These are phyloP conservation scores for Candida insectalens DNA, from an alignment of 805 yeast species.

Conservation along the genomic window DNA sequence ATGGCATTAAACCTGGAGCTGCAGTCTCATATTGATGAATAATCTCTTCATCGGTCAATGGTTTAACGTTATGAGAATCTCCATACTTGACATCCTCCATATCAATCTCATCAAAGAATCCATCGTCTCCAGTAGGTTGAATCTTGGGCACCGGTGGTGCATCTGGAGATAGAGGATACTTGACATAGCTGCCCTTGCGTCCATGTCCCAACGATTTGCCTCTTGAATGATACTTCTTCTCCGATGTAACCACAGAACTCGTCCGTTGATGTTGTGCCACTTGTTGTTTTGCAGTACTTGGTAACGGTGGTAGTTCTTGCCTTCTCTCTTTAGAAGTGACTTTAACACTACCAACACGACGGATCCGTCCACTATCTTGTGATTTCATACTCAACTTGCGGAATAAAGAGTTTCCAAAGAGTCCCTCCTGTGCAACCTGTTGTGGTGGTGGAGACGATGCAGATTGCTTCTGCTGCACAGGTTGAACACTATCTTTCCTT, in stretches of 20 bases:
- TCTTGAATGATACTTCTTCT: constrained; percentile 59
- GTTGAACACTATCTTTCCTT: constrained; percentile 15
- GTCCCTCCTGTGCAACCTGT: constrained; percentile 8
- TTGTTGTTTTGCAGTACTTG: constrained; percentile 18
- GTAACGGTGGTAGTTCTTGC: constrained; percentile 21
- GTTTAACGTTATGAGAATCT: constrained; percentile 16
- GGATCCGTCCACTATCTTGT: constrained; percentile 22
- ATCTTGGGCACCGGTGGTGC: constrained; percentile 37
- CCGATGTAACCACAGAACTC: constrained; percentile 27
- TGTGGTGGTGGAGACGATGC: constrained; percentile 11
- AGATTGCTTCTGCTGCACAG: constrained; percentile 10
- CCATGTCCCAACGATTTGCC: constrained; percentile 83
- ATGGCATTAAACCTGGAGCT: constrained; percentile 76
- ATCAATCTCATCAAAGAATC: constrained; percentile 48
- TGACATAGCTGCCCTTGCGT: constrained; percentile 48
- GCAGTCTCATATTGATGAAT: constrained; percentile 39
- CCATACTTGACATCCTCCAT: constrained; percentile 26
- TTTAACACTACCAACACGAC: constrained; percentile 53
- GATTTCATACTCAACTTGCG: constrained; percentile 25
- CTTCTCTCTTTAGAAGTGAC: constrained; percentile 48
- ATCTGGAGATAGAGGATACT: constrained; percentile 12
- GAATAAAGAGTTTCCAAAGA: constrained; percentile 19
- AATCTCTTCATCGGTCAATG: constrained; percentile 38
- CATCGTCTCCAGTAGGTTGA: constrained; percentile 35
- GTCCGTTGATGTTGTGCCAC: constrained; percentile 27